Base-by-base conservation (phyloP, 2,329 filamentous ascomycete species). In the Cladophialophora psammophila region DNA sequence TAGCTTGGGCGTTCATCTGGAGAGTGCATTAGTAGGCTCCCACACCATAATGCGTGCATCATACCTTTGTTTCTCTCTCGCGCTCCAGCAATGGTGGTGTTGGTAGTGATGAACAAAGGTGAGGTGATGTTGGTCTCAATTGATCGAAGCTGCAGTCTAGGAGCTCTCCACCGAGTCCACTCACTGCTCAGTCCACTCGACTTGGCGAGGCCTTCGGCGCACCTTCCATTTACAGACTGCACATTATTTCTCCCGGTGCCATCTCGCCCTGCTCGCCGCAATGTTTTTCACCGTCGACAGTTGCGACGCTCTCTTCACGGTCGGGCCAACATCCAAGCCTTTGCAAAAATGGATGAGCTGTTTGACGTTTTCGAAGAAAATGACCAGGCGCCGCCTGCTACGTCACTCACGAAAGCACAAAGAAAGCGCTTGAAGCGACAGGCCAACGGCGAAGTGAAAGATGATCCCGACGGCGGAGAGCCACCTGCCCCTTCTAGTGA, bases 341-440 rank as follows among this genome's bases (percentile, higher is more conserved):
- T 56, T 59, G 13, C 36, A 63, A 69, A 76, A 67, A 92, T 91
- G 89, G 90, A 93, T 80, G 91, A 93, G 69, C 85, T 95, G 72
- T 95, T 95, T 74, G 89, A 92, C 74, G 91, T 93, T 65, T 94
- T 95, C 75, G 90, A 93, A 71, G 89, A 91, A 74, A 84, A 85
- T 76, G 83, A 87, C 57, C 77, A 83, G 76, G 83, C 85, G 71
- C 68, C 72, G 68, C 40, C 64, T 12, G 52, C 69, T 7, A 74
- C 18, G 26, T 13, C 52, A 35, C 31, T 48, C 48, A 12, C n/a
- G n/a, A 36, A 76, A 76, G 71, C 84, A 74, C 87, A 89, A 71
- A 88, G 86, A 78, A 91, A 83, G 81, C 95, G 93, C 82, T 57
- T 68, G 40, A 97, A 97, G 85, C 88, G 93, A 79, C 92, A 93